phyloP scores from a whole-genome alignment of 257 asterid genomes.

The Nyctanthes arbortristis region DNA sequence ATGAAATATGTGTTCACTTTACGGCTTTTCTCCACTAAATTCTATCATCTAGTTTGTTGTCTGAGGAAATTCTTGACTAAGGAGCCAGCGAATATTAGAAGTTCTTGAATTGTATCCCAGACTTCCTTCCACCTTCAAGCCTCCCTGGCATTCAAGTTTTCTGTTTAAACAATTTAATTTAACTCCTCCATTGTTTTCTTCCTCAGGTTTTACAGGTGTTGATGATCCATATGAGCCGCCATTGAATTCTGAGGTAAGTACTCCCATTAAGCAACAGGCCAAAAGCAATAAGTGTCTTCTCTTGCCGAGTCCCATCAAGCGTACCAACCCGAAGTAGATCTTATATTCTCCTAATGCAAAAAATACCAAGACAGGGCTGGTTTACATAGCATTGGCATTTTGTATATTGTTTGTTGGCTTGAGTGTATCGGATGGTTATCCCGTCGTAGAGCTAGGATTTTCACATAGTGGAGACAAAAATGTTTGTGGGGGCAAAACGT shows the following conservation, averaged over 20 bases:
- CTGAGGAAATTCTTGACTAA: neutral
- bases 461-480: no score
- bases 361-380: no score
- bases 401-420: neutral
- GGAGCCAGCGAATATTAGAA: no score
- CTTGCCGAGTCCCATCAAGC: neutral
- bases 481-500: no score
- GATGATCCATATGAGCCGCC: constrained; percentile 98
- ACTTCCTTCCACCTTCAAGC: neutral
- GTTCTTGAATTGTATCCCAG: neutral
- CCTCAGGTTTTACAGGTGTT: constrained; percentile 90
- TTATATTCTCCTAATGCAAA: neutral
- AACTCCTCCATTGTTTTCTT: neutral
- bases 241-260: constrained; percentile 69
- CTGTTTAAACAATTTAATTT: neutral
- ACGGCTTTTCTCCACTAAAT: neutral
- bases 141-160: neutral
- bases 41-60: neutral
- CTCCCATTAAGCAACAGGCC: constrained; percentile 12
- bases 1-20: neutral
- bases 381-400: neutral
- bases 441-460: neutral
- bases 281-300: neutral
- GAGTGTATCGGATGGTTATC: no score
- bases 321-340: neutral